phyloP scores from a whole-genome alignment of 2,329 filamentous ascomycete genomes.

The Thermothelomyces thermophilus region DNA sequence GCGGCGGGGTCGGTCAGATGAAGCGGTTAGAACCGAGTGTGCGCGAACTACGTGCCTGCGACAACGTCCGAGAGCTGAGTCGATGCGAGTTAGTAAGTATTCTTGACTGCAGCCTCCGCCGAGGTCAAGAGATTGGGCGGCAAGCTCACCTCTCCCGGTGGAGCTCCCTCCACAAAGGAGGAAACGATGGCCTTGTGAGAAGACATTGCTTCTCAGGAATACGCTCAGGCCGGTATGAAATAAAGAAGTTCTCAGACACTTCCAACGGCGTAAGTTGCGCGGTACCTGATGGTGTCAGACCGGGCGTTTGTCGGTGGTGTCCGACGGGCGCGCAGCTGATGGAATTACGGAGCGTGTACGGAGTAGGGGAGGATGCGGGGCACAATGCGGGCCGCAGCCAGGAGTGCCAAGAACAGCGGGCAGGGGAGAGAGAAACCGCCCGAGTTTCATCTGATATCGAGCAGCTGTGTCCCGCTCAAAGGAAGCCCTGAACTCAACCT shows the following conservation, averaged over 20 bases:
- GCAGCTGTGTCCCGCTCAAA: too few species aligned
- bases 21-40: background rate
- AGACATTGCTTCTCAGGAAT: conserved; percentile 24
- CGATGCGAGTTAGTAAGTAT: conserved; percentile 14
- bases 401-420: background rate
- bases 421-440: background rate
- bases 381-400: conserved; percentile 1
- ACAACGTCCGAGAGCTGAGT: conserved; percentile 80
- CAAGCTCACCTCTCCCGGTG: conserved; percentile 79
- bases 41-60: conserved; percentile 53
- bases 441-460: background rate
- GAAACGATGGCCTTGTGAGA: conserved; percentile 54
- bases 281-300: background rate
- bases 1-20: conserved; percentile 15
- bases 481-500: too few species aligned
- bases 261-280: background rate
- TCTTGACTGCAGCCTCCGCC: background rate
- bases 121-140: background rate
- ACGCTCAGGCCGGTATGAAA: too few species aligned
- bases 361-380: background rate
- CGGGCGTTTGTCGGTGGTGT: background rate
- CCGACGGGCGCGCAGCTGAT: background rate
- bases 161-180: conserved; percentile 87
- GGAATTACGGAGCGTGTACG: background rate
- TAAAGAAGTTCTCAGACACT: background rate